Percentiles rank a stretch among this genome's conserved stretches.
These are phyloP conservation scores for Eucalyptus curtisii DNA, from an alignment of 345 rosid species.

Conservation along the genomic window DNA sequence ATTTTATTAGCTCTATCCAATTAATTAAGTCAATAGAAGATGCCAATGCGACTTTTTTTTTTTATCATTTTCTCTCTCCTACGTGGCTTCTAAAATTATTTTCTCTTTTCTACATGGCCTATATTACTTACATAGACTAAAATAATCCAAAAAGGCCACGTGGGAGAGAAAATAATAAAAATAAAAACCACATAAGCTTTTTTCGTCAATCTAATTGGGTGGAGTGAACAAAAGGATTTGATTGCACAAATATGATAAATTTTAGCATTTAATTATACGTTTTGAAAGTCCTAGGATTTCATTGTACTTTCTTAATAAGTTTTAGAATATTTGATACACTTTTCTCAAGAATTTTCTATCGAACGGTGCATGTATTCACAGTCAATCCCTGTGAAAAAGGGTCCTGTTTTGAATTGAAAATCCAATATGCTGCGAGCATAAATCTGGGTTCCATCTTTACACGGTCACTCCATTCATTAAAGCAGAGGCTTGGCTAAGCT, in stretches of 20 bases:
- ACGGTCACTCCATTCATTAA: not conserved
- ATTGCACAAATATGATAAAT: too few relatives aligned
- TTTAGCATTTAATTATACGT: not conserved
- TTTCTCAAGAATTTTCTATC: not conserved
- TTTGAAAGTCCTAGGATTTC: not conserved
- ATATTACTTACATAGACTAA: not conserved
- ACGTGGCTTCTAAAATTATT: not conserved
- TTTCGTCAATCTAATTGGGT: too few relatives aligned
- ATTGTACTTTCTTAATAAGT: not conserved
- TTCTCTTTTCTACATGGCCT: not conserved
- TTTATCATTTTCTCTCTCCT: not conserved
- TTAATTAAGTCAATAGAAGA: not conserved
- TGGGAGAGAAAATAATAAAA: not conserved
- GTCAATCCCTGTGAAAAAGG: not conserved
- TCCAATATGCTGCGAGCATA: not conserved
- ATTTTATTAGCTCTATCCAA: too few relatives aligned
- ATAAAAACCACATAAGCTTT: not conserved
- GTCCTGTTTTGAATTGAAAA: not conserved
- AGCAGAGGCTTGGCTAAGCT: not conserved
- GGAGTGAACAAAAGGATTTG: not conserved
- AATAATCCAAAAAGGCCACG: not conserved
- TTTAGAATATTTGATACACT: not conserved
- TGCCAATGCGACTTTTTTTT: too few relatives aligned
- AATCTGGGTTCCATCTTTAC: not conserved
- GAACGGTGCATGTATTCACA: not conserved